Evolutionary conservation across 73 alveolate species (phyloP).

Genomic region (Paramecium pentaurelia): DNA sequence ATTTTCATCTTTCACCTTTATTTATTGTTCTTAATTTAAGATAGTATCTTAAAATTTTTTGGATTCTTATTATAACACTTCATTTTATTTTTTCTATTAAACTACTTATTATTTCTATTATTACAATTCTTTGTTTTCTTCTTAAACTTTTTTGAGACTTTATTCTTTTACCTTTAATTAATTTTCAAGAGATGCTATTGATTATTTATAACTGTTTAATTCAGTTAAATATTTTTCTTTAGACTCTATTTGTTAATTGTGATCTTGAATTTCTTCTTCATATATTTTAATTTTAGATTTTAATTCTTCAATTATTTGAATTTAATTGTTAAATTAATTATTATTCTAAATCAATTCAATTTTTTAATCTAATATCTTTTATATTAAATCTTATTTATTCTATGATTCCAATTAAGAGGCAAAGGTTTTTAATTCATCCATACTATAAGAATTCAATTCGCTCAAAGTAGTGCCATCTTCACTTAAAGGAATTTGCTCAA

Average conservation of each 20-base stretch:
- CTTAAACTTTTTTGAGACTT: neutral
- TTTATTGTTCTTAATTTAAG: neutral
- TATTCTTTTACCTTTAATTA: neutral
- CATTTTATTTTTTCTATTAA: neutral
- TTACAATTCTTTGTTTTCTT: neutral
- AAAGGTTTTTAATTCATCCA: neutral
- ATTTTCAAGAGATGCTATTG: neutral
- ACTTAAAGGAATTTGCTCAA: neutral
- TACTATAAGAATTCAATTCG: neutral
- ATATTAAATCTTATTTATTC: neutral
- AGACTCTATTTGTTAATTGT: neutral
- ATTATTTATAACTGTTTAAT: neutral
- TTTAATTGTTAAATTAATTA: neutral
- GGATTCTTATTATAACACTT: neutral
- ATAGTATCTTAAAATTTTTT: neutral
- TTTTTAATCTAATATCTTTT: neutral
- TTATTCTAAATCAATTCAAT: neutral
- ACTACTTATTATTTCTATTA: neutral
- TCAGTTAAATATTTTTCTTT: neutral
- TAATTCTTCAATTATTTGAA: neutral
- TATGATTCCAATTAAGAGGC: neutral
- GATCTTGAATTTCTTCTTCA: neutral
- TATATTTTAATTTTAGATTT: neutral
- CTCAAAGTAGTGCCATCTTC: neutral
- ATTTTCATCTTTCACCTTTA: neutral